A percentile compares a stretch with the other conserved stretches of the same genome.
phyloP scores from a whole-genome alignment of 2,329 filamentous ascomycete species.

The Penicillium palitans region DNA sequence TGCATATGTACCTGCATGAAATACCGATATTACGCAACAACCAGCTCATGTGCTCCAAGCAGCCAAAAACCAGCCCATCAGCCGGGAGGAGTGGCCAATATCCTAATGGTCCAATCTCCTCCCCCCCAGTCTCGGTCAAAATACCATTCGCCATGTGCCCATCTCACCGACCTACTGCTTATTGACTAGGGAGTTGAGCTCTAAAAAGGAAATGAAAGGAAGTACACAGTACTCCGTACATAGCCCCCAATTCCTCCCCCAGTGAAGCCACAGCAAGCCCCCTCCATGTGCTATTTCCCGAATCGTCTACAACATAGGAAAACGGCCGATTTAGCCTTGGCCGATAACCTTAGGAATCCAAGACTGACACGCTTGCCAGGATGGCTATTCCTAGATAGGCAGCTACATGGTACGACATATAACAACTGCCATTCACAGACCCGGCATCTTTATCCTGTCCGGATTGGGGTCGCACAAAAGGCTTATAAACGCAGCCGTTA shows the following conservation, averaged over 20 bases:
- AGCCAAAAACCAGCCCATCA: background rate
- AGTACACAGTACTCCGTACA: background rate
- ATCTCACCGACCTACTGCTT: background rate
- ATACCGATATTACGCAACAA: background rate
- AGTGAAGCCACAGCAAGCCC: background rate
- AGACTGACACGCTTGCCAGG: background rate
- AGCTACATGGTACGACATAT: background rate
- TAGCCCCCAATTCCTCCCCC: background rate
- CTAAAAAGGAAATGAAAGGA: too few relatives aligned
- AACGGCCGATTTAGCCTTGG: background rate
- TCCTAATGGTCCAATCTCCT: background rate
- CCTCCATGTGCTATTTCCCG: background rate
- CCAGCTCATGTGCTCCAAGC: background rate
- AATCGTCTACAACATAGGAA: background rate
- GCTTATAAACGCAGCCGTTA: slow-evolving; percentile 10
- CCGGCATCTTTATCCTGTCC: background rate
- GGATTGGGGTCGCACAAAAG: background rate
- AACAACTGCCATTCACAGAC: background rate
- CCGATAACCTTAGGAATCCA: background rate
- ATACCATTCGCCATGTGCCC: background rate
- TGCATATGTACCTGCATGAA: slow-evolving; percentile 6
- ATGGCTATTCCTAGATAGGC: background rate
- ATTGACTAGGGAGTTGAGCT: background rate
- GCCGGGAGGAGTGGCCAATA: background rate
- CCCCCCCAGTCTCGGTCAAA: background rate